A percentile compares a stretch with the other conserved stretches of the same genome.
Evolutionary conservation across 192 early-diverging fungal species (phyloP).

Genomic region (Coemansia sp.): DNA sequence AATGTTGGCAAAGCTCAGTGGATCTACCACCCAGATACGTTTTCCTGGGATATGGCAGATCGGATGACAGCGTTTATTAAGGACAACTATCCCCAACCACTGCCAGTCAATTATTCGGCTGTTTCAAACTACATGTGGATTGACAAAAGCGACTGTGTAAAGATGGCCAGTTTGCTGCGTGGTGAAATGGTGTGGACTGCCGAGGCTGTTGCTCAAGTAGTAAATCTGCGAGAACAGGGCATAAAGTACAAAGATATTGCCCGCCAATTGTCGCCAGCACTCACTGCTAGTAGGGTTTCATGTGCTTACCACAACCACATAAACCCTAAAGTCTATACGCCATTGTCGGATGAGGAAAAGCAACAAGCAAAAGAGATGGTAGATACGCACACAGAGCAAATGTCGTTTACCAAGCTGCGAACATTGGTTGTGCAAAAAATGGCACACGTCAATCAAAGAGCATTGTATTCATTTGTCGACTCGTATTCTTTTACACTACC

Average conservation of each 20-base stretch:
- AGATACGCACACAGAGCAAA: not conserved
- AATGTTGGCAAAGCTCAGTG: conserved; percentile 8
- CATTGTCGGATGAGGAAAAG: not conserved
- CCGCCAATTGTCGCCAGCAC: conserved; percentile 4
- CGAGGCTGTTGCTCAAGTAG: not conserved
- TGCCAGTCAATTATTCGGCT: conserved; percentile 4
- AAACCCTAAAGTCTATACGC: not conserved
- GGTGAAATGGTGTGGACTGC: conserved; percentile 15
- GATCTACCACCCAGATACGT: conserved; percentile 7
- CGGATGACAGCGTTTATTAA: conserved; percentile 16
- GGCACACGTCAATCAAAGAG: not conserved
- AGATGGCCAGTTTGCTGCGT: conserved; percentile 2
- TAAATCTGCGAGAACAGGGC: conserved; percentile 3
- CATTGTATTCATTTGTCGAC: not conserved
- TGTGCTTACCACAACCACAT: too few species aligned
- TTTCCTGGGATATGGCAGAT: conserved; percentile 9
- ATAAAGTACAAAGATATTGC: conserved; percentile 9
- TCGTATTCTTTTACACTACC: not conserved
- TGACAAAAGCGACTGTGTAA: conserved; percentile 5
- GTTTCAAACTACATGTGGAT: conserved; percentile 33
- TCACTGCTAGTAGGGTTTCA: too few species aligned
- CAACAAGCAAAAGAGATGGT: not conserved
- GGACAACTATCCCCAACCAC: conserved; percentile 9
- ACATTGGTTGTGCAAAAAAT: not conserved
- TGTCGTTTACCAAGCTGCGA: not conserved